Evolutionary conservation across 2,329 filamentous ascomycete species (phyloP), one percentile per base, ranked within the genome.

Genomic region (Curvularia sp.): DNA sequence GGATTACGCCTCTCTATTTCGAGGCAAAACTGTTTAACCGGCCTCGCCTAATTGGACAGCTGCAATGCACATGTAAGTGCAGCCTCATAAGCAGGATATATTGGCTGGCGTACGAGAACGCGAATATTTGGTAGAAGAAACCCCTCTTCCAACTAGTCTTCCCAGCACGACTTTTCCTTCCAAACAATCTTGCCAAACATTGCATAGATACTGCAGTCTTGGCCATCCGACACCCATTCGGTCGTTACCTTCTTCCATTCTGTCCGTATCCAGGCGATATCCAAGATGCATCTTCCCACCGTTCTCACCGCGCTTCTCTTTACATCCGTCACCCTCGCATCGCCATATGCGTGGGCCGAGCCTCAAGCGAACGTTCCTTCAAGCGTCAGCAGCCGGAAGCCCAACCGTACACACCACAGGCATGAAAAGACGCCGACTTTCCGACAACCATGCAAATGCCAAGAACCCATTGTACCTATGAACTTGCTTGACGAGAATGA

Each of bases 361-460:
- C 55, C 57, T n/a, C 47, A 52, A 20, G 42, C 60, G 35, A 65
- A 54, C 39, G 41, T 53, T 22, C 52, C 44, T 4, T 39, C 54
- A 6, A 4, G 22, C 59, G 4, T 48, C 18, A 30, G 24, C 13
- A 42, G n/a, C 42, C 46, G 26, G 1, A 54, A 61, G 35, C 33
- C 53, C 28, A 58, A 63, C 30, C 49, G 56, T 38, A 62, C 63
- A 8, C 62, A 58, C 22, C 54, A 59, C 15, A 35, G 33, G 13
- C 66, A 61, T 9, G 67, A 67, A 18, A 71, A 71, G 54, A 72
- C 68, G 6, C 72, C 72, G 2, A 66, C 60, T 0, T 75, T 75
- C 57, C 69, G 68, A 43, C 22, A 48, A 13, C 24, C 35, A 12
- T 75, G 72, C 49, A 58, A 70, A 10, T 75, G 71, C 47, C 22